phyloP scores from a whole-genome alignment of 768 basidiomycete species.

The Termitomyces sp. region DNA sequence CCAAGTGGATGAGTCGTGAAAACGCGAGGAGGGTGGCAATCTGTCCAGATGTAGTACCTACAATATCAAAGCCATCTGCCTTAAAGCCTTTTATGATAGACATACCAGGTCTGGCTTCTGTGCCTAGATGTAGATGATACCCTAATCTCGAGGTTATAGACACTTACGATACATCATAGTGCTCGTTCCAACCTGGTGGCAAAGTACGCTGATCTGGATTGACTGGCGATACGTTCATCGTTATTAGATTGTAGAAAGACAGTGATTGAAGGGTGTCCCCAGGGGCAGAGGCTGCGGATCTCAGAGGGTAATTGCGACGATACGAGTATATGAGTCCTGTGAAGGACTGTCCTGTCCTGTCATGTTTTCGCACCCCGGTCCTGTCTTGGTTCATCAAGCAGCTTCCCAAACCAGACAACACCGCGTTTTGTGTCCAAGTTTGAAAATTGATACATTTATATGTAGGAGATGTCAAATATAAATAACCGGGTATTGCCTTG shows the following conservation, averaged over 20 bases:
- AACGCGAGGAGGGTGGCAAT: conserved; percentile 10
- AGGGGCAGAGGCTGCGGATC: too few species aligned
- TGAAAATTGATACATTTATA: too few species aligned
- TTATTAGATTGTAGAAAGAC: not conserved
- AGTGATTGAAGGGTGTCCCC: too few species aligned
- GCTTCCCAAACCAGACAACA: too few species aligned
- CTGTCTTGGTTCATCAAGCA: too few species aligned
- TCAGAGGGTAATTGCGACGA: too few species aligned
- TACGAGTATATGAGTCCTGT: too few species aligned
- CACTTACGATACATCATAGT: conserved; percentile 17
- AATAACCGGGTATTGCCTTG: not conserved
- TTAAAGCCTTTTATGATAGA: not conserved
- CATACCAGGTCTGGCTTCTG: conserved; percentile 6
- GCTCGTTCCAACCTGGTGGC: conserved; percentile 16
- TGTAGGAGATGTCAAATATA: too few species aligned
- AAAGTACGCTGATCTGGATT: conserved; percentile 16
- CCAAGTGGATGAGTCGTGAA: conserved; percentile 12
- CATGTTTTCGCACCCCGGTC: too few species aligned
- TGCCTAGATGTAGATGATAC: not conserved
- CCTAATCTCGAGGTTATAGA: not conserved
- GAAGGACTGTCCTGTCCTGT: too few species aligned
- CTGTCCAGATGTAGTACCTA: conserved; percentile 17
- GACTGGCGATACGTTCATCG: conserved; percentile 2
- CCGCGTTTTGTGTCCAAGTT: too few species aligned
- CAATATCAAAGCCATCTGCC: not conserved